These are phyloP conservation scores for Metarhizium robertsii DNA, from an alignment of 2,329 filamentous ascomycete species.

Conservation along the genomic window DNA sequence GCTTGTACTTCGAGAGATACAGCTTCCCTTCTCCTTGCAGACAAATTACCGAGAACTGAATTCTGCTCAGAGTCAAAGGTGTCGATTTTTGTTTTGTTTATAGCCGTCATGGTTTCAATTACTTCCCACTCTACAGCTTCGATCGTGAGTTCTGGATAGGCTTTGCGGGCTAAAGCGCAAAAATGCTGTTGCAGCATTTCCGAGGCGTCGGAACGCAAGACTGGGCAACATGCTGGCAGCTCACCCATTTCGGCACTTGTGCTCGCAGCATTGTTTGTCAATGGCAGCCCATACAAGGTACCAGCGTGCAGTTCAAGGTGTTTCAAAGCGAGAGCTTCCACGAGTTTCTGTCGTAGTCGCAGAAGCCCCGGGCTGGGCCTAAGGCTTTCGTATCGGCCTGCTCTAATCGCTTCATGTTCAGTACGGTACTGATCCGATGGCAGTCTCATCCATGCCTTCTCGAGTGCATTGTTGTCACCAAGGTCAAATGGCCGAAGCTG, in stretches of 20 bases:
- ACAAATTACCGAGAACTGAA: conserved; percentile 5
- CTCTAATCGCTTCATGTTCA: conserved; percentile 31
- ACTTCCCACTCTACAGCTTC: conserved; percentile 38
- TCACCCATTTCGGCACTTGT: conserved; percentile 18
- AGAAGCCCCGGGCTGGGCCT: conserved; percentile 15
- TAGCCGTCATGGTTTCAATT: conserved; percentile 23
- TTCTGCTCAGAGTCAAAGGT: not conserved
- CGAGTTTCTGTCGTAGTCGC: conserved; percentile 18
- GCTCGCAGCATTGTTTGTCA: not conserved
- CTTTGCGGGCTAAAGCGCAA: conserved; percentile 36
- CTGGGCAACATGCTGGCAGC: conserved; percentile 37
- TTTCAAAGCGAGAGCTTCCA: not conserved
- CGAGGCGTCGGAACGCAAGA: conserved; percentile 36
- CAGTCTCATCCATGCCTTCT: conserved; percentile 65
- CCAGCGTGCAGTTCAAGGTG: conserved; percentile 3
- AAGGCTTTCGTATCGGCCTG: not conserved
- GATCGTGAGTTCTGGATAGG: conserved; percentile 28
- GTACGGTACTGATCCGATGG: conserved; percentile 36
- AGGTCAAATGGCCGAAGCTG: conserved; percentile 69
- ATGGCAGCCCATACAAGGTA: not conserved
- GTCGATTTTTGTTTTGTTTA: conserved; percentile 4
- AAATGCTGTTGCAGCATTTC: conserved; percentile 39
- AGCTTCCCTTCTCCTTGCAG: conserved; percentile 9
- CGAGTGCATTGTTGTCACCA: conserved; percentile 70
- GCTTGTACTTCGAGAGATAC: not conserved